Percentiles rank a stretch among this genome's conserved stretches.
Evolutionary conservation across 192 early-diverging fungal species (phyloP).

Genomic region (Coemansia sp.): DNA sequence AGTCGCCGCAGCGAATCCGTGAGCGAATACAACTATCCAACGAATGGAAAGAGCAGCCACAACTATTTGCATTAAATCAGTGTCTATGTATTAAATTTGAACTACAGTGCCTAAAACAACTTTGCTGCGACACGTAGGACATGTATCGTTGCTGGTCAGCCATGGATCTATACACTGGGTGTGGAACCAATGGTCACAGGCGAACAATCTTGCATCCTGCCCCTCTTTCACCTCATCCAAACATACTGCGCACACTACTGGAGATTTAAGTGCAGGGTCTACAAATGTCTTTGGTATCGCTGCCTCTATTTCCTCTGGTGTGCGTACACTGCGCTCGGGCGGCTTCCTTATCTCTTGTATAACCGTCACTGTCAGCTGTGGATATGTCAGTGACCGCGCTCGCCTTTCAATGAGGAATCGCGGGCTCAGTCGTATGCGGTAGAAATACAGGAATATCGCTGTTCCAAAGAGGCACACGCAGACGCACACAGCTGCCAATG

Average conservation of each 20-base stretch:
- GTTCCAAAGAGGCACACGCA: slow-evolving; percentile 17
- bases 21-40: slow-evolving; percentile 1
- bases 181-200: slow-evolving; percentile 26
- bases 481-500: slow-evolving; percentile 23
- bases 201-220: slow-evolving; percentile 6
- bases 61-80: slow-evolving; percentile 15
- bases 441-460: slow-evolving; percentile 25
- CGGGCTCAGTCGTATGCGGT: slow-evolving; percentile 20
- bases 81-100: not conserved
- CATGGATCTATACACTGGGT: slow-evolving; percentile 36
- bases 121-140: slow-evolving; percentile 24
- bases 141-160: slow-evolving; percentile 23
- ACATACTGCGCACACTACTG: slow-evolving; percentile 21
- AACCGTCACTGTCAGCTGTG: not conserved
- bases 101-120: not conserved
- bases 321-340: not conserved
- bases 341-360: not conserved
- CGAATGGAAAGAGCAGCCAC: slow-evolving; percentile 10
- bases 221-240: slow-evolving; percentile 7
- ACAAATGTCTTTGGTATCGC: slow-evolving; percentile 7
- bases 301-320: slow-evolving; percentile 18
- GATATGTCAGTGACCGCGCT: not conserved
- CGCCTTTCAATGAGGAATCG: slow-evolving; percentile 10
- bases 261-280: not conserved
- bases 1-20: slow-evolving; percentile 5